phyloP scores from a whole-genome alignment of 2,329 filamentous ascomycete genomes.

The Passalora sequoiae region DNA sequence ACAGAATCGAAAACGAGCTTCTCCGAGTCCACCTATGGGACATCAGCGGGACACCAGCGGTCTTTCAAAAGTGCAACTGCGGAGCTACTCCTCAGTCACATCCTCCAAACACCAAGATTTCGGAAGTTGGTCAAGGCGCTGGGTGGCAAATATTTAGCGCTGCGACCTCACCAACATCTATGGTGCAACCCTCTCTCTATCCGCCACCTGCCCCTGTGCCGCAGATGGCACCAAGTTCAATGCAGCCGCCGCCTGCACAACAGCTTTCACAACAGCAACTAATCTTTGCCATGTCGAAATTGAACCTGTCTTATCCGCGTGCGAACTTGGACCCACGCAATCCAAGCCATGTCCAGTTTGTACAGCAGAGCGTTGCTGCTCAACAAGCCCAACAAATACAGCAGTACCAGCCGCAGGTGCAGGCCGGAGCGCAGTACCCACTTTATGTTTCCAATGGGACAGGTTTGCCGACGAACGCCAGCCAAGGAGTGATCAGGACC shows the following conservation, averaged over 20 bases:
- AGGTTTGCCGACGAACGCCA: slow-evolving; percentile 26
- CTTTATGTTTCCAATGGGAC: slow-evolving; percentile 18
- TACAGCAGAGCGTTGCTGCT: slow-evolving; percentile 6
- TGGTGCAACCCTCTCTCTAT: slow-evolving; percentile 7
- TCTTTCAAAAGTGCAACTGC: slow-evolving; percentile 26
- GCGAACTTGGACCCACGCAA: slow-evolving; percentile 8
- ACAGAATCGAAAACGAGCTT: slow-evolving; percentile 18
- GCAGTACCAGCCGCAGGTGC: slow-evolving; percentile 2
- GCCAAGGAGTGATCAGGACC: slow-evolving; percentile 21
- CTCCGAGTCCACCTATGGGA: slow-evolving; percentile 30
- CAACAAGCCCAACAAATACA: slow-evolving; percentile 3
- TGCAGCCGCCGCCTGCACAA: slow-evolving; percentile 1
- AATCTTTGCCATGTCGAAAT: slow-evolving; percentile 10
- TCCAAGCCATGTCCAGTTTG: slow-evolving; percentile 6
- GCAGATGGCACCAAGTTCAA: neutral
- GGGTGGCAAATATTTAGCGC: slow-evolving; percentile 20
- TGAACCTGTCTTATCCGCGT: too few relatives aligned
- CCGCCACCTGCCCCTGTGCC: slow-evolving; percentile 2
- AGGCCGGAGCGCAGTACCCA: slow-evolving; percentile 7
- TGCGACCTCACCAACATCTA: slow-evolving; percentile 9
- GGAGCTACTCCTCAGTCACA: slow-evolving; percentile 10
- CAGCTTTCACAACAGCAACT: slow-evolving; percentile 9
- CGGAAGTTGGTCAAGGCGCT: slow-evolving; percentile 13
- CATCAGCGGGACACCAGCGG: slow-evolving; percentile 16
- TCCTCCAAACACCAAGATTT: slow-evolving; percentile 11